A percentile compares a stretch with the other conserved stretches of the same genome.
These are phyloP conservation scores for Chrysoporthe puriensis DNA, from an alignment of 2,329 filamentous ascomycete species.

Conservation along the genomic window DNA sequence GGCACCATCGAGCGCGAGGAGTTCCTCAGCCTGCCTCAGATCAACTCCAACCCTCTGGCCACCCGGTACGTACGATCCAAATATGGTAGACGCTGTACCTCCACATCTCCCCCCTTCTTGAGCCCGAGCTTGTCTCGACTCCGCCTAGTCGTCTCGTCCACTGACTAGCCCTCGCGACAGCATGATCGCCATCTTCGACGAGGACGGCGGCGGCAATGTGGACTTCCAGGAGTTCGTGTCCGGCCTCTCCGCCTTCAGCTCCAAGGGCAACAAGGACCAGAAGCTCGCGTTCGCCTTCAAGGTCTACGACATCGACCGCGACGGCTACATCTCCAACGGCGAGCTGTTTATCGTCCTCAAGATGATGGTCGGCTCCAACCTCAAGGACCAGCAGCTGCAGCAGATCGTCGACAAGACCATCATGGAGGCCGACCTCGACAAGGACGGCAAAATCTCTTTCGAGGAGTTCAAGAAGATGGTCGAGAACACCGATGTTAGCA, in stretches of 20 bases:
- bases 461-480: slow-evolving; percentile 99
- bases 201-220: slow-evolving; percentile 95
- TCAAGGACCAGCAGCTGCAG: slow-evolving; percentile 98
- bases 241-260: slow-evolving; percentile 91
- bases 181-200: slow-evolving; percentile 99
- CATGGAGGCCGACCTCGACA: slow-evolving; percentile 97
- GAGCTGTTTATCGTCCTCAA: slow-evolving; percentile 99
- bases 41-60: slow-evolving; percentile 95
- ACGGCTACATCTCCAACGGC: slow-evolving; percentile 98
- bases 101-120: neutral
- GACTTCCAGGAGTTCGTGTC: slow-evolving; percentile 99
- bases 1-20: slow-evolving; percentile 98
- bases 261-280: slow-evolving; percentile 98
- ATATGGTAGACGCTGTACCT: neutral
- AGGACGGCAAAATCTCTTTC: slow-evolving; percentile 97
- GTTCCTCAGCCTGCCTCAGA: slow-evolving; percentile 94
- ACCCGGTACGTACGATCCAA: slow-evolving; percentile 68
- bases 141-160: neutral
- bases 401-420: slow-evolving; percentile 99
- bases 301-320: slow-evolving; percentile 98
- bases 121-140: too few relatives aligned
- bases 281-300: slow-evolving; percentile 98
- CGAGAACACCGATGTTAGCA: slow-evolving; percentile 83
- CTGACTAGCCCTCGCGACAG: slow-evolving; percentile 45
- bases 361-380: slow-evolving; percentile 99